Evolutionary conservation across 2,329 filamentous ascomycete species (phyloP), one percentile per base, ranked within the genome.

Genomic region (Pseudocercospora pini-densiflorae): DNA sequence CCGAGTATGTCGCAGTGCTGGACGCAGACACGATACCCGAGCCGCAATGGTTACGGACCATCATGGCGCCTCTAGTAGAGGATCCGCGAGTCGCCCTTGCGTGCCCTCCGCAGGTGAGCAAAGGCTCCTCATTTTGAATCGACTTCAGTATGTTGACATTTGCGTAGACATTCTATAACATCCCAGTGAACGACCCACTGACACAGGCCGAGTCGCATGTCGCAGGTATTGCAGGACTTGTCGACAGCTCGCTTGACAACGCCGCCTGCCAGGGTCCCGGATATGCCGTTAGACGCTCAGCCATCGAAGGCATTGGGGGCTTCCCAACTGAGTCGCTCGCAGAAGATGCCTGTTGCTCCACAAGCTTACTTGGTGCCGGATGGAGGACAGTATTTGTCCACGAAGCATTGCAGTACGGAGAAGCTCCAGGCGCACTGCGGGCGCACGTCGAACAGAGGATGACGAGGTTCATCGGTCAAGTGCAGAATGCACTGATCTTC

Each of bases 1-100:
- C 55, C 8, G 55, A 16, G 86, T 71, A 89, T 82, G 75, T 89
- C 74, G 88, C 87, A n/a, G 85, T 86, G 45, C 79, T 90, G 36
- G 88, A 90, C 73, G 88, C 88, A 21, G 88, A 90, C 73, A 90
- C 90, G 88, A 89, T 90, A 75, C 86, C 87, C 6, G 86, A 89
- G 74, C 81, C 80, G 60, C 79, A 85, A 55, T 90, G 87, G 86
- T 81, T 90, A 16, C 84, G 87, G 45, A 84, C 85, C 29, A 74
- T 87, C 16, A 76, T 89, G n/a, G 85, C 88, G 62, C 88, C 89
- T 73, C 75, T 89, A 62, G 71, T 89, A 9, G 53, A 66, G 65
- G 85, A 89, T 72, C 79, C 82, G 49, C 86, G 85, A 74, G 81
- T 88, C 79, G 86, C 85, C 58, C 80, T 88, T 58, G 86, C 84